phyloP scores from a whole-genome alignment of 441 rosid species.

The Biscutella laevigata region DNA sequence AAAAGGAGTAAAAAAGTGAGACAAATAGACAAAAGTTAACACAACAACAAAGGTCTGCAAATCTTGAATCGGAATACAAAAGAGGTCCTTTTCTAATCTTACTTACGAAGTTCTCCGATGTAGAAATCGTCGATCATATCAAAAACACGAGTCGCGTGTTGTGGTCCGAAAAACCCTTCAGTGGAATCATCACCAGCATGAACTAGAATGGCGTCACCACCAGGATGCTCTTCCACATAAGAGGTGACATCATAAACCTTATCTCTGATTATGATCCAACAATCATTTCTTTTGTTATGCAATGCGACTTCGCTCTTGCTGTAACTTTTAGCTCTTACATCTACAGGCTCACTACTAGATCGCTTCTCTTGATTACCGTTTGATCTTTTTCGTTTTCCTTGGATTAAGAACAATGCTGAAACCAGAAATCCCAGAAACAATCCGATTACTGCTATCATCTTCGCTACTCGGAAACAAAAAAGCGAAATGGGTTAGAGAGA shows the following conservation, averaged over 20 bases:
- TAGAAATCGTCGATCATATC: slow-evolving; percentile 89
- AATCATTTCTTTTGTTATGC: slow-evolving; percentile 75
- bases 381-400: slow-evolving; percentile 19
- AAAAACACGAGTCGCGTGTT: slow-evolving; percentile 72
- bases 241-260: slow-evolving; percentile 87
- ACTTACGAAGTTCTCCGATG: slow-evolving; percentile 54
- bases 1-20: too few relatives aligned
- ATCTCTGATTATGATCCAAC: slow-evolving; percentile 84
- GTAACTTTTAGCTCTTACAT: slow-evolving; percentile 29
- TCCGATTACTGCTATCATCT: slow-evolving; percentile 28
- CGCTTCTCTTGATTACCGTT: not conserved
- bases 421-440: slow-evolving; percentile 26
- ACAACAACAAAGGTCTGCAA: too few relatives aligned
- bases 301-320: slow-evolving; percentile 48
- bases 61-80: slow-evolving; percentile 3
- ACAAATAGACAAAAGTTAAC: too few relatives aligned
- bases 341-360: slow-evolving; percentile 1
- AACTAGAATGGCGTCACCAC: slow-evolving; percentile 84
- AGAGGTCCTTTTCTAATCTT: too few relatives aligned
- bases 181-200: slow-evolving; percentile 96
- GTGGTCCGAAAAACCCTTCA: slow-evolving; percentile 90
- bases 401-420: slow-evolving; percentile 29
- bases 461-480: not conserved
- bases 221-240: slow-evolving; percentile 93
- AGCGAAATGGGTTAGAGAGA: not conserved